Evolutionary conservation across 2,329 filamentous ascomycete species (phyloP).

Genomic region (Ceratocystiopsis minuta): DNA sequence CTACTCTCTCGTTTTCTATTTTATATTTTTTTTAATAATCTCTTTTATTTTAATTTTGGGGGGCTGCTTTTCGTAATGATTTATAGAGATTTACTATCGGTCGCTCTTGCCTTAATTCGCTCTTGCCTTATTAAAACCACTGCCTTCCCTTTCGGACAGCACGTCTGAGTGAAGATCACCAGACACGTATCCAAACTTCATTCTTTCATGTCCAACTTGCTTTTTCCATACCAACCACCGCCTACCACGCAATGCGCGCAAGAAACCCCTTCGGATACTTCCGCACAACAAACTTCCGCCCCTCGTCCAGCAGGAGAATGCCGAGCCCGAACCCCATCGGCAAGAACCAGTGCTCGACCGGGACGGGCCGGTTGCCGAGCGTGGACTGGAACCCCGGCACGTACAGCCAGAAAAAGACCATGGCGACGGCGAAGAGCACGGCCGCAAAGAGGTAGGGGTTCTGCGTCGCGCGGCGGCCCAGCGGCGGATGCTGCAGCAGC

Average conservation of each 20-base stretch:
- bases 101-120: no score
- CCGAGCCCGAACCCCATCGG: conserved; percentile 53
- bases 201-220: neutral
- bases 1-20: no score
- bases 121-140: no score
- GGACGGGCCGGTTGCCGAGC: conserved; percentile 43
- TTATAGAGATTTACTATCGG: no score
- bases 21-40: no score
- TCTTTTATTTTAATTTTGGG: no score
- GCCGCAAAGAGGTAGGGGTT: conserved; percentile 55
- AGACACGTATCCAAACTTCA: no score
- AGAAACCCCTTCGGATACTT: conserved; percentile 37
- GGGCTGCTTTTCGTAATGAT: no score
- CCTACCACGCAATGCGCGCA: conserved; percentile 46
- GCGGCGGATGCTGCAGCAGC: conserved; percentile 55
- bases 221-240: neutral
- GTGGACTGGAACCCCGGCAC: conserved; percentile 44
- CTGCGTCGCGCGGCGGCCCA: conserved; percentile 44
- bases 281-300: conserved; percentile 43
- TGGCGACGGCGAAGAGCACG: conserved; percentile 48
- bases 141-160: no score
- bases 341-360: conserved; percentile 59
- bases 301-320: conserved; percentile 47
- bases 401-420: conserved; percentile 55
- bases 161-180: no score